A percentile compares a stretch with the other conserved stretches of the same genome.
These are phyloP conservation scores for Dioscorea alata DNA, from an alignment of 106 monocot species.

Conservation along the genomic window DNA sequence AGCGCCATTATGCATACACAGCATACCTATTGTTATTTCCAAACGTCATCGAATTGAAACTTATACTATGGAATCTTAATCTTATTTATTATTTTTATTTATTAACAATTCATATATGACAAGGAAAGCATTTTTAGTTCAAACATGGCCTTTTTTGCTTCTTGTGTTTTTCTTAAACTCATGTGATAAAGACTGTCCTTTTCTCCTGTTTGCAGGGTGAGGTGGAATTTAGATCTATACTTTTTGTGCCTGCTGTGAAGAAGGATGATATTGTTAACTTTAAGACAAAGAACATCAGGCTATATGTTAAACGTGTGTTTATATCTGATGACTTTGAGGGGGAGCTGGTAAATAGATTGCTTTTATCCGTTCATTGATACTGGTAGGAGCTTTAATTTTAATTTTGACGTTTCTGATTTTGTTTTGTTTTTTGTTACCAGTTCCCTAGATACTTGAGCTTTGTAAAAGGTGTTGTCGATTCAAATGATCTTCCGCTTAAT, in stretches of 20 bases:
- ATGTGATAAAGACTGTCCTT: background rate
- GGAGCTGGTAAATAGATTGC: conserved; percentile 55
- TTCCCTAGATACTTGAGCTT: conserved; percentile 98
- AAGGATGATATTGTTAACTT: conserved; percentile 64
- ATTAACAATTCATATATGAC: too few species aligned
- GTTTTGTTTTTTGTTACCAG: conserved; percentile 25
- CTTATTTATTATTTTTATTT: too few species aligned
- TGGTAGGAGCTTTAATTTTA: background rate
- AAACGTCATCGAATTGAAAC: too few species aligned
- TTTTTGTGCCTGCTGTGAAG: conserved; percentile 78
- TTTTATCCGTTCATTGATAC: background rate
- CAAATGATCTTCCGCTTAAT: conserved; percentile 98
- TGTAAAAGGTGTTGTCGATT: conserved; percentile 98
- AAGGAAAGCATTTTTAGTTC: too few species aligned
- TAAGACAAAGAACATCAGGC: conserved; percentile 96
- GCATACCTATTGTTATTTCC: too few species aligned
- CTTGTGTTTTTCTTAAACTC: too few species aligned
- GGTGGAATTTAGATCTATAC: conserved; percentile 94
- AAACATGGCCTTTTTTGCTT: too few species aligned
- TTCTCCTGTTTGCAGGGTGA: conserved; percentile 64
- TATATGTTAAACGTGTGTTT: conserved; percentile 97
- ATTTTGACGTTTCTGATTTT: background rate
- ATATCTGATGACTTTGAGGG: conserved; percentile 99
- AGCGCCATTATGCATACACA: too few species aligned
- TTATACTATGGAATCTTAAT: too few species aligned